Evolutionary conservation across 225 moss, liverwort and hornwort genomes (phyloP), one percentile per base, ranked within the genome.

Genomic region (Pleurozium schreberi): DNA sequence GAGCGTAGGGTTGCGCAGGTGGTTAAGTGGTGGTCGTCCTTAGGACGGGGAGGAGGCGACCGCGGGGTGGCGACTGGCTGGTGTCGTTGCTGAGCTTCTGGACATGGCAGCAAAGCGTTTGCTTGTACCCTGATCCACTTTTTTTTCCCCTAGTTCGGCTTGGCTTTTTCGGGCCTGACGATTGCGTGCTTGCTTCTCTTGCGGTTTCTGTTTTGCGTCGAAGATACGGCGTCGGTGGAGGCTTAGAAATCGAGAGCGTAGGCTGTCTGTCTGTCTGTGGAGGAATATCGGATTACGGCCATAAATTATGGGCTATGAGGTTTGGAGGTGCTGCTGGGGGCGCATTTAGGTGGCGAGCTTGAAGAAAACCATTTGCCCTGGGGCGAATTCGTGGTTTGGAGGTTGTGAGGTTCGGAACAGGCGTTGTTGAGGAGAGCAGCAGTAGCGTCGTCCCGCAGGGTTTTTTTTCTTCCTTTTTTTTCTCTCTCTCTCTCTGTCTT

Each of bases 101-200:
- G 90, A 43, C 80, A 80, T 89, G 92, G 90, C 88, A 93, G 91
- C 91, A 89, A 88, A 86, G 90, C 90, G 86, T 88, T 90, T 73
- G 91, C 93, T 90, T 88, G 91, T 84, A 84, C 88, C 91, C 90
- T 93, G 91, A 93, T 91, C 93, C 93, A 92, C 88, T 87, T 88
- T 91, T 84, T 18, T 42, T n/a, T n/a, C n/a, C n/a, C n/a, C 25
- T 71, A 43, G 88, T 62, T 68, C 25, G 82, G 82, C 62, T 67
- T 75, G 88, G 86, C 84, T 85, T 88, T 57, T 19, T n/a, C 84
- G 91, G 38, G 80, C 83, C 53, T 85, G 86, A 57, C 75, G 90
- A 86, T 86, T 88, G 88, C 87, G 78, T 67, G 58, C 79, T 83
- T 88, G 71, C 85, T 22, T n/a, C 88, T 50, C 31, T 47, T 86